Percentiles rank a stretch among this genome's conserved stretches.
phyloP scores from a whole-genome alignment of 345 rosid genomes.

The sweet orange (Citrus sinensis) region DVS_A1.0 CM039165.1:21479501-21480000 shows the following conservation, averaged over 20 bases:
- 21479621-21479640: slow-evolving; percentile 2
- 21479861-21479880: background rate
- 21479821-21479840: background rate
- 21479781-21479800: background rate
- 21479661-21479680: background rate
- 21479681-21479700: background rate
- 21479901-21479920: slow-evolving; percentile 78
- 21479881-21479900: slow-evolving; percentile 25
- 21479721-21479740: no score
- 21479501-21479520: no score
- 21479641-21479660: background rate
- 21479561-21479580: slow-evolving; percentile 3
- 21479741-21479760: background rate
- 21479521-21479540: background rate
- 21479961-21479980: background rate
- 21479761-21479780: no score
- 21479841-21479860: background rate
- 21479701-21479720: background rate
- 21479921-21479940: slow-evolving; percentile 87
- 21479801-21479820: background rate
- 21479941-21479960: slow-evolving; percentile 36
- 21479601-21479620: background rate
- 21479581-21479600: background rate
- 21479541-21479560: background rate
- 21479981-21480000: background rate